Evolutionary conservation across 768 basidiomycete genomes (phyloP).

Genomic region (Suillus subluteus): DNA sequence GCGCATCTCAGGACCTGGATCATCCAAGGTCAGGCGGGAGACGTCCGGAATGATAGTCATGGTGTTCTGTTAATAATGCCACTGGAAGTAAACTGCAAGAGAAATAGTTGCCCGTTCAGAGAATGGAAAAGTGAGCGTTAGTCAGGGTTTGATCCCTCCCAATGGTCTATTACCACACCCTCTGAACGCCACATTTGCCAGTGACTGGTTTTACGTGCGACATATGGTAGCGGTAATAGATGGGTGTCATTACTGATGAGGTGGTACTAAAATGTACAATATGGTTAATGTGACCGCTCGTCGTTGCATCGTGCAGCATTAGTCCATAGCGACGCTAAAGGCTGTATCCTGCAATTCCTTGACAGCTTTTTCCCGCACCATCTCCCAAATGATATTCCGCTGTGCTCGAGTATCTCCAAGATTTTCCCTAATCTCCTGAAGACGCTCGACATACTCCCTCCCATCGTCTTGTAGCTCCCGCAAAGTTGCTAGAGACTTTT

Average conservation of each 20-base stretch:
- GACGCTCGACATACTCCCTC: slow-evolving; percentile 81
- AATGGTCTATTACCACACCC: neutral
- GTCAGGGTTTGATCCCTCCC: slow-evolving; percentile 7
- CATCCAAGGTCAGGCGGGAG: slow-evolving; percentile 47
- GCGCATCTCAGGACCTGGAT: slow-evolving; percentile 26
- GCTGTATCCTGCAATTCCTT: slow-evolving; percentile 76
- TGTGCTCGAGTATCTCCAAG: slow-evolving; percentile 76
- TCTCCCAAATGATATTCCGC: slow-evolving; percentile 74
- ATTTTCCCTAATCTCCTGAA: slow-evolving; percentile 83
- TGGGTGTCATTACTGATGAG: slow-evolving; percentile 2
- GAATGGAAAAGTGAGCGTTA: slow-evolving; percentile 3
- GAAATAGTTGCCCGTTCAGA: neutral
- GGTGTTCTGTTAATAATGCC: slow-evolving; percentile 2
- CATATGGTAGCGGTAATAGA: neutral
- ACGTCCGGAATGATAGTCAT: slow-evolving; percentile 51
- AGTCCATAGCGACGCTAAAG: slow-evolving; percentile 35
- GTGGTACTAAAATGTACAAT: neutral
- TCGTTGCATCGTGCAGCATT: slow-evolving; percentile 4
- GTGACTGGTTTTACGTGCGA: neutral
- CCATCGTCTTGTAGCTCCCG: slow-evolving; percentile 87
- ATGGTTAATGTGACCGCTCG: neutral
- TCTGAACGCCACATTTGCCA: neutral
- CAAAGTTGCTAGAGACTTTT: slow-evolving; percentile 73
- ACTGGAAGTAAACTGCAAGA: slow-evolving; percentile 5
- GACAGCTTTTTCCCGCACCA: slow-evolving; percentile 74